Base-by-base conservation (phyloP, 2,329 filamentous ascomycete genomes). In the Tetracladium maxilliforme region DNA sequence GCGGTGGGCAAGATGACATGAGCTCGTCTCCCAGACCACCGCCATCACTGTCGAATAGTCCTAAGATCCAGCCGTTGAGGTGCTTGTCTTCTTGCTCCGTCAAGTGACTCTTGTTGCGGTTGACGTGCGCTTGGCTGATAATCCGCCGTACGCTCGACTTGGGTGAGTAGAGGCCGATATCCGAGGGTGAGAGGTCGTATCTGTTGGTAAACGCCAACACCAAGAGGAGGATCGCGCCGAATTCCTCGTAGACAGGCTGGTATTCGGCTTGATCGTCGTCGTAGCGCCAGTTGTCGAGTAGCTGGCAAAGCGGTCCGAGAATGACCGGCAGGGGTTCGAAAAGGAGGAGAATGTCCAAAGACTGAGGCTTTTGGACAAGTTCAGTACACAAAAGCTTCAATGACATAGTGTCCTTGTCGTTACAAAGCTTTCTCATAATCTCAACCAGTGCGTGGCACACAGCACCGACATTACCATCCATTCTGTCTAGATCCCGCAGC, bases 401-500 rank as follows among this genome's bases (percentile, higher is more conserved):
- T n/a, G 76, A 67, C 65, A 82, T 81, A 0, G 81, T 87, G 37
- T 83, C 80, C 38, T 78, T 80, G 23, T 65, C 74, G 11, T 60
- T 58, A 39, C 78, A 86, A 10, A 84, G 60, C 34, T 70, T 68
- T 13, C 66, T 60, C 39, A 84, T 65, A 16, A 80, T 62, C 72
- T 82, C 77, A 19, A 73, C 68, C 22, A 86, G 58, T 4, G 84
- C 86, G 31, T 76, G 72, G 25, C 78, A 79, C 11, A 92, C 81
- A 3, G 83, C 82, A 3, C 81, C 83, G 3, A 82, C 82, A 46
- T 94, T 94, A 2, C 87, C 87, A 40, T 92, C 82, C 64, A 90
- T 84, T 25, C 76, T 77, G 29, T 93, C 83, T 14, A 98, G 59
- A 39, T 92, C 83, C 19, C 73, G 68, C 20, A 94, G 70, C 16